Base-by-base conservation (phyloP, 345 rosid genomes). In the Syzygium grande region DNA sequence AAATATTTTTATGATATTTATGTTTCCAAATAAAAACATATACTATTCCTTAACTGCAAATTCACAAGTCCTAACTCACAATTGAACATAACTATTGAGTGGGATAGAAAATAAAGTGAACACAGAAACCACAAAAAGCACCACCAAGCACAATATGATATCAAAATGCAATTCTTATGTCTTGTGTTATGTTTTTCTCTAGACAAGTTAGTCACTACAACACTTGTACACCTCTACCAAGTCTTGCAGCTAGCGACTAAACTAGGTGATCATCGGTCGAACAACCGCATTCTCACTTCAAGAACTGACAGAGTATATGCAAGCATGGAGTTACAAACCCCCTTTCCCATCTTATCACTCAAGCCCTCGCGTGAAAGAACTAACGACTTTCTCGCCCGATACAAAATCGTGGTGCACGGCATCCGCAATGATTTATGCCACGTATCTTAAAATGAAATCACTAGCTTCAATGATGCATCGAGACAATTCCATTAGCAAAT, bases 331-430 rank as follows among this genome's bases (percentile, higher is more conserved):
- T 61, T 1, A 61, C 34, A 27, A n/a, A 2, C 34, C 68, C 17
- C 68, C 17, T 61, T n/a, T 61, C 34, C 68, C 65, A 58, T 58
- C 65, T 58, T 25, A 25, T n/a, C 65, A 58, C 65, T 58, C 65
- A 58, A 58, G 65, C 65, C 65, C 65, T 58, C 65, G 25, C 65
- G 25, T 58, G 65, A 58, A 58, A 58, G 65, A 58, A 25, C 1
- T 25, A 58, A 61, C 2, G 68, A 61, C 34, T 27, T 61, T 0
- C 25, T 12, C 16, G 0, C 1, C 0, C 68, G 27, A 27, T 12
- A 61, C 27, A 0, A 27, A 61, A 61, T 34, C 0, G 34, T 13
- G 30, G 30, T 5, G 68, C 68, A 59, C 16, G 0, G 68, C 9
- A 59, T 25, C 30, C 12, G 68, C 68, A 27, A 27, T 59, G 65